These are phyloP conservation scores for Neurospora sp. DNA, from an alignment of 495 filamentous ascomycete species.

Conservation along the genomic window DNA sequence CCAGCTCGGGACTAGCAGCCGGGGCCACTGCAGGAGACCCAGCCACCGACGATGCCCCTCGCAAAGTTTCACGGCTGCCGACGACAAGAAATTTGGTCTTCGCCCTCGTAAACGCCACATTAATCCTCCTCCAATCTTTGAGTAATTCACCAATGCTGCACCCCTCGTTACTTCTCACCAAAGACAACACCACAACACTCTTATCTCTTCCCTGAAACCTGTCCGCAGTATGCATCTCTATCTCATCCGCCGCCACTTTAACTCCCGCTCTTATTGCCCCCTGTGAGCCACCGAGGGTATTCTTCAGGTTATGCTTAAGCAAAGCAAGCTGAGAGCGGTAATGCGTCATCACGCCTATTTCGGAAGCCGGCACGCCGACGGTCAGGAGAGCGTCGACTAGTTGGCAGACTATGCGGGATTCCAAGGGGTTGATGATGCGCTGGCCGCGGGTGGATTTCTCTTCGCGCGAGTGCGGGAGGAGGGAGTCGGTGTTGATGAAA, in stretches of 20 bases:
- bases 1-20: slow-evolving; percentile 12
- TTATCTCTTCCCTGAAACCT: slow-evolving; percentile 96
- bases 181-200: slow-evolving; percentile 72
- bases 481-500: slow-evolving; percentile 79
- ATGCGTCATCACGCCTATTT: slow-evolving; percentile 97
- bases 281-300: slow-evolving; percentile 3
- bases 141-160: slow-evolving; percentile 78
- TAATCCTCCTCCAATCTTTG: slow-evolving; percentile 85
- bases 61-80: slow-evolving; percentile 67
- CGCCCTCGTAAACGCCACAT: slow-evolving; percentile 89
- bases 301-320: slow-evolving; percentile 34
- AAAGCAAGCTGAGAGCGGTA: slow-evolving; percentile 80
- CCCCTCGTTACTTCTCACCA: slow-evolving; percentile 77
- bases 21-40: background rate
- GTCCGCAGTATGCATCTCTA: slow-evolving; percentile 95
- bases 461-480: slow-evolving; percentile 59
- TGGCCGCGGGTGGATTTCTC: slow-evolving; percentile 51
- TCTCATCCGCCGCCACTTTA: slow-evolving; percentile 17
- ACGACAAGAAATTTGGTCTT: slow-evolving; percentile 82
- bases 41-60: slow-evolving; percentile 16
- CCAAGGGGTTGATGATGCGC: slow-evolving; percentile 75
- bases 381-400: slow-evolving; percentile 69
- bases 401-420: slow-evolving; percentile 64
- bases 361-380: slow-evolving; percentile 58
- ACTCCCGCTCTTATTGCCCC: background rate